These are phyloP conservation scores for Cladosporium sp. DNA, from an alignment of 2,329 filamentous ascomycete species.

Conservation along the genomic window DNA sequence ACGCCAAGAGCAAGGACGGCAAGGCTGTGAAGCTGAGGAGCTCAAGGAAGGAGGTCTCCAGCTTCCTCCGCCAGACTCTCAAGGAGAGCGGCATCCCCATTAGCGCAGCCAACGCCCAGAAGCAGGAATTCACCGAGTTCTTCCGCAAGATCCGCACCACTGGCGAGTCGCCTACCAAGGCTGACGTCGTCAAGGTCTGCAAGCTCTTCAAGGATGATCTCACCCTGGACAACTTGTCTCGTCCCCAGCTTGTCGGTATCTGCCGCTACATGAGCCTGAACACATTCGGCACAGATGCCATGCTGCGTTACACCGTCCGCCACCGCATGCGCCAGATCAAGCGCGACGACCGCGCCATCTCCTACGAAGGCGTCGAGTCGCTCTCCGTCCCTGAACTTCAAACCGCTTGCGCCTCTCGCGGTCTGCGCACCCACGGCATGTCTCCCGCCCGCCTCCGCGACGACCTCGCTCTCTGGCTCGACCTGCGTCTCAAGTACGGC, in stretches of 20 bases:
- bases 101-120: conserved; percentile 77
- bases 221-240: conserved; percentile 92
- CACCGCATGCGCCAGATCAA: conserved; percentile 99
- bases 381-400: conserved; percentile 92
- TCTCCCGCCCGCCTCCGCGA: conserved; percentile 83
- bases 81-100: conserved; percentile 91
- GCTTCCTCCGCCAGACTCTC: conserved; percentile 81
- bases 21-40: conserved; percentile 78
- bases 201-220: conserved; percentile 98
- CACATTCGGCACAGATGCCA: conserved; percentile 94
- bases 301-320: conserved; percentile 94
- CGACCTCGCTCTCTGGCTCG: conserved; percentile 89
- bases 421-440: conserved; percentile 87
- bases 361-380: conserved; percentile 86
- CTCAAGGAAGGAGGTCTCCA: conserved; percentile 89
- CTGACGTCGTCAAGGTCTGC: conserved; percentile 97
- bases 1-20: conserved; percentile 79
- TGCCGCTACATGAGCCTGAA: conserved; percentile 98
- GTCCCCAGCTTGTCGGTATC: conserved; percentile 94
- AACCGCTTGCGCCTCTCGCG: conserved; percentile 84
- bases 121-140: conserved; percentile 91
- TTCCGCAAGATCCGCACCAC: conserved; percentile 93
- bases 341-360: conserved; percentile 91
- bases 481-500: conserved; percentile 85
- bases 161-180: conserved; percentile 78